A percentile compares a stretch with the other conserved stretches of the same genome.
These are phyloP conservation scores for Elongisporangium prolatum DNA, from an alignment of 352 stramenopile species.

Conservation along the genomic window DNA sequence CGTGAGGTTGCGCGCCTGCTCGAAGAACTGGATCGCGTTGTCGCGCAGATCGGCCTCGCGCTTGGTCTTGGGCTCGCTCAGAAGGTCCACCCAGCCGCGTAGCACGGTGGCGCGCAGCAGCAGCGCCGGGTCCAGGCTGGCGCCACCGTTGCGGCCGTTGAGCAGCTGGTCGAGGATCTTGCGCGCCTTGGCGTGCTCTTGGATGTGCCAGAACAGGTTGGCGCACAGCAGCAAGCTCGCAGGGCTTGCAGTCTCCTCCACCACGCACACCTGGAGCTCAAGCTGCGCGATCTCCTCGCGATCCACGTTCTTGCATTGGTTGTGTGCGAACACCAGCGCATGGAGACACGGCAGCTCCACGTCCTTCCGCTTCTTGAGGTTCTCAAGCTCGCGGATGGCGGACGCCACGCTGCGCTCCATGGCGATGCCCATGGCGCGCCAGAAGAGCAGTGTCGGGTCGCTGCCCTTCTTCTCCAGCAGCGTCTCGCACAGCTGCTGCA, in stretches of 20 bases:
- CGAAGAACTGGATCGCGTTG: constrained; percentile 57
- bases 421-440: constrained; percentile 77
- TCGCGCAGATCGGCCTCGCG: constrained; percentile 58
- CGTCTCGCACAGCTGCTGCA: constrained; percentile 75
- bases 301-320: constrained; percentile 72
- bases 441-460: constrained; percentile 81
- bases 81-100: constrained; percentile 75
- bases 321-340: constrained; percentile 73
- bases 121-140: constrained; percentile 18
- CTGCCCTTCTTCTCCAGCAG: constrained; percentile 80
- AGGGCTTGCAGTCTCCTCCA: constrained; percentile 60
- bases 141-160: constrained; percentile 10
- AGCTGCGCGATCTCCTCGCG: constrained; percentile 76
- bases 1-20: constrained; percentile 46
- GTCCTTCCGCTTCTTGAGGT: constrained; percentile 73
- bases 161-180: constrained; percentile 69
- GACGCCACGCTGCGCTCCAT: constrained; percentile 75
- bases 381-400: constrained; percentile 83
- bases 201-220: constrained; percentile 76
- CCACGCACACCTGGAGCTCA: constrained; percentile 75
- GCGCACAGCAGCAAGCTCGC: constrained; percentile 58
- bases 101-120: constrained; percentile 53
- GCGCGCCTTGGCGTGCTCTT: constrained; percentile 52
- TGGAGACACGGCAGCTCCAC: constrained; percentile 76
- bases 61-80: constrained; percentile 62